phyloP scores from a whole-genome alignment of 306 rosid genomes.

The Arachis stenosperma region DNA sequence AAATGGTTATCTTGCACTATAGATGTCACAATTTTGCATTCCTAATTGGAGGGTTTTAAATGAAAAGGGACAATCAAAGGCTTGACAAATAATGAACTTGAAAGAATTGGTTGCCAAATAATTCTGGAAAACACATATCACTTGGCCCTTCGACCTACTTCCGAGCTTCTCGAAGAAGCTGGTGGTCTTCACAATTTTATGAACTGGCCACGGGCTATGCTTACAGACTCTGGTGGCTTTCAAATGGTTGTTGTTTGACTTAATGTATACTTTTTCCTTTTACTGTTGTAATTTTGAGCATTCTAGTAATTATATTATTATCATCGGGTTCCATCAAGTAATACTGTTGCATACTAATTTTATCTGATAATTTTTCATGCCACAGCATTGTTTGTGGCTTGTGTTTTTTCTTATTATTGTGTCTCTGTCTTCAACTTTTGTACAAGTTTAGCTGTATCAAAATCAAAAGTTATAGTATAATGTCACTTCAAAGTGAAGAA shows the following conservation, averaged over 20 bases:
- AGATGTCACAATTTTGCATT: neutral
- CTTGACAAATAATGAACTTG: conserved; percentile 78
- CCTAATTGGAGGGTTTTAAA: conserved; percentile 28
- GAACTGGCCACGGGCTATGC: conserved; percentile 97
- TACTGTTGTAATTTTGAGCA: conserved; percentile 25
- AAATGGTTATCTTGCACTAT: conserved; percentile 14
- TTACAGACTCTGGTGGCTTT: conserved; percentile 97
- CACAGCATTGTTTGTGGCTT: neutral
- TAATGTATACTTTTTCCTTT: conserved; percentile 23
- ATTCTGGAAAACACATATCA: conserved; percentile 97
- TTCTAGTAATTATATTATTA: conserved; percentile 30
- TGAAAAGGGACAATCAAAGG: conserved; percentile 86
- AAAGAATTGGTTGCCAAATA: conserved; percentile 94
- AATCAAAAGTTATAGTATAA: neutral
- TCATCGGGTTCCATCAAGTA: neutral
- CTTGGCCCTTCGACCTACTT: conserved; percentile 89
- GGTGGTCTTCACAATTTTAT: conserved; percentile 93
- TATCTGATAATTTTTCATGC: conserved; percentile 24
- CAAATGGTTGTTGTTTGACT: conserved; percentile 69
- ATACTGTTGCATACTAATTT: conserved; percentile 5
- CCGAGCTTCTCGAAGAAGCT: conserved; percentile 85
- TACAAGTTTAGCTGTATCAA: neutral
- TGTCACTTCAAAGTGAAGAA: conserved; percentile 20
- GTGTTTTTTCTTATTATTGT: conserved; percentile 5
- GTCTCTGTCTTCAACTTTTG: conserved; percentile 3